These are phyloP conservation scores for Fusarium circinatum DNA, from an alignment of 2,329 filamentous ascomycete species.

Conservation along the genomic window DNA sequence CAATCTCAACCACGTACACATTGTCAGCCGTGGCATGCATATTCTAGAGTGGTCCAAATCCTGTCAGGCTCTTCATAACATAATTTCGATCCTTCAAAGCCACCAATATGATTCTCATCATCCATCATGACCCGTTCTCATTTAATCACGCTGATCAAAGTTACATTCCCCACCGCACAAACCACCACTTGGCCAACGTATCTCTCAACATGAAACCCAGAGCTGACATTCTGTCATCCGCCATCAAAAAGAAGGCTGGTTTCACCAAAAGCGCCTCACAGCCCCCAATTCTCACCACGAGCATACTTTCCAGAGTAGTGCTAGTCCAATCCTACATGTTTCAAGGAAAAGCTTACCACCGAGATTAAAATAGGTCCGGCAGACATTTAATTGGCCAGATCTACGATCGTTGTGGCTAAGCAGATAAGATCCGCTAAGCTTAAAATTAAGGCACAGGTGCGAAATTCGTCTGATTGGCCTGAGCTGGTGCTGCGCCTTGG, in stretches of 20 bases:
- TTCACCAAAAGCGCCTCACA: neutral
- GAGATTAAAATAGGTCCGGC: neutral
- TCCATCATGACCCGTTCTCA: neutral
- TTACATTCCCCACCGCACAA: neutral
- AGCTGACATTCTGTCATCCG: neutral
- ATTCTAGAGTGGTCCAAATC: rapidly evolving
- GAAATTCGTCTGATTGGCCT: neutral
- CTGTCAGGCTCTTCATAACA: neutral
- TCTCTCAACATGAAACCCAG: neutral
- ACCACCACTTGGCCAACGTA: neutral
- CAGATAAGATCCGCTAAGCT: neutral
- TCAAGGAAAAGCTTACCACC: neutral
- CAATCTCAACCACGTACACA: neutral
- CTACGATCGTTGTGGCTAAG: neutral
- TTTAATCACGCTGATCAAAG: neutral
- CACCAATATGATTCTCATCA: too few relatives aligned
- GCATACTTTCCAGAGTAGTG: neutral
- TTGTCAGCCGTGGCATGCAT: neutral
- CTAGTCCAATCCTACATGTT: neutral
- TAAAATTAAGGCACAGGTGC: neutral
- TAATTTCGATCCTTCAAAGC: too few relatives aligned
- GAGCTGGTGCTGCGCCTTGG: neutral
- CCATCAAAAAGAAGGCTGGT: neutral
- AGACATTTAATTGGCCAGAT: neutral
- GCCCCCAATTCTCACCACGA: neutral